phyloP scores from a whole-genome alignment of 441 rosid genomes.

The Pelargonium cotyledonis region DNA sequence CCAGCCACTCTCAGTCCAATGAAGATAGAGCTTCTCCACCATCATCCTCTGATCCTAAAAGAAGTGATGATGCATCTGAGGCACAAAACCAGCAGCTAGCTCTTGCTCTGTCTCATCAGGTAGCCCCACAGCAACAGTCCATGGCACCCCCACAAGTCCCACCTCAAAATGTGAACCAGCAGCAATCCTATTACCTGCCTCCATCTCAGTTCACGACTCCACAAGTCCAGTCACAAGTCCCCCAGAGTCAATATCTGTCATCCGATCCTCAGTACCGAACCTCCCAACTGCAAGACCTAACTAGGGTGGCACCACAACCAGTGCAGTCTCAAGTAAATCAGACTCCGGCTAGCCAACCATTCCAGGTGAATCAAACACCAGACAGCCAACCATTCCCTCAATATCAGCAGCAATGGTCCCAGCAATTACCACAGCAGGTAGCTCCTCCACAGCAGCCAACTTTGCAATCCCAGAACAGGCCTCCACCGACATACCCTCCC shows the following conservation, averaged over 20 bases:
- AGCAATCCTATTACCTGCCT: conserved; percentile 60
- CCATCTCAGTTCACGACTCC: conserved; percentile 40
- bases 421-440: conserved; percentile 18
- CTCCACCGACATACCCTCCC: conserved; percentile 48
- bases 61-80: conserved; percentile 48
- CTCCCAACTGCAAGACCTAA: conserved; percentile 9
- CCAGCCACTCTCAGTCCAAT: conserved; percentile 52
- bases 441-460: conserved; percentile 41
- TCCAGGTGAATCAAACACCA: too few species aligned
- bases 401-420: conserved; percentile 74
- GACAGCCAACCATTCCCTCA: conserved; percentile 49
- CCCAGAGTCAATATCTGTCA: conserved; percentile 18
- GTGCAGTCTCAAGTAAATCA: conserved; percentile 39
- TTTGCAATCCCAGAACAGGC: conserved; percentile 46
- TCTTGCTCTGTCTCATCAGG: conserved; percentile 77
- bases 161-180: conserved; percentile 46
- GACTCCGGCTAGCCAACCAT: too few species aligned
- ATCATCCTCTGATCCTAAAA: conserved; percentile 49
- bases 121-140: conserved; percentile 35
- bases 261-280: conserved; percentile 21
- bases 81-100: conserved; percentile 71
- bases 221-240: conserved; percentile 16
- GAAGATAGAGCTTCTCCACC: conserved; percentile 49
- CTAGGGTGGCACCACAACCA: conserved; percentile 37
- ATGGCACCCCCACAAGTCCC: conserved; percentile 41